Base-by-base conservation (phyloP, 441 rosid species). In the Codiaeum variegatum region DNA sequence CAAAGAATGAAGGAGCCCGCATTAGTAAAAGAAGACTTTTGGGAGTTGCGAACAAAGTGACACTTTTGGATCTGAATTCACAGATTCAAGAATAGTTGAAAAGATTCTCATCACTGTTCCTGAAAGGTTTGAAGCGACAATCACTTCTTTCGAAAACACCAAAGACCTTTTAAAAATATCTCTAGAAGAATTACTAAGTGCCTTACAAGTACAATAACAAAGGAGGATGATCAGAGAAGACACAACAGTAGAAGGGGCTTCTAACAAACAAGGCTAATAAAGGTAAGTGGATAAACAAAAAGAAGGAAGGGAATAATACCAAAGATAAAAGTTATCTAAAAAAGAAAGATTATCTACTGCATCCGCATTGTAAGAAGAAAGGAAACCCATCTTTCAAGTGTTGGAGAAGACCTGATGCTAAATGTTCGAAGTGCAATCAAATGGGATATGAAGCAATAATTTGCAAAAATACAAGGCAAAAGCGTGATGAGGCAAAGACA, bases 161-260 rank as follows among this genome's bases (percentile, higher is more conserved):
- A 70, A 70, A 40, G 73, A 58, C 19, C 21, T 70, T 66, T 70
- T 46, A 40, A 71, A 46, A 24, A 62, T 71, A 61, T 0, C 21
- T 8, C 19, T 61, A 4, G 68, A 46, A 13, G n/a, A 71, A 19
- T 32, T 72, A n/a, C 0, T 72, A 9, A 29, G 24, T 62, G 47
- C 69, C 0, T 72, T 72, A 18, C 61, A 56, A 29, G 61, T 32
- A 23, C 32, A 56, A 24, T 15, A 72, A 38, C 36, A 62, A 19
- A 29, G 69, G 16, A 44, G 69, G 8, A 3, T 34, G 0, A 46
- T 62, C 62, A 62, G 75, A 4, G 6, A 15, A 1, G 75, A 51
- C 19, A 47, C 12, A 0, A 1, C 8, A 16, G 13, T 32, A 4
- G 69, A 62, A 46, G 75, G 60, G 32, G 69, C 75, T 16, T 52